These are phyloP conservation scores for Adenanthera pavonina DNA, from an alignment of 306 rosid species.

Conservation along the genomic window DNA sequence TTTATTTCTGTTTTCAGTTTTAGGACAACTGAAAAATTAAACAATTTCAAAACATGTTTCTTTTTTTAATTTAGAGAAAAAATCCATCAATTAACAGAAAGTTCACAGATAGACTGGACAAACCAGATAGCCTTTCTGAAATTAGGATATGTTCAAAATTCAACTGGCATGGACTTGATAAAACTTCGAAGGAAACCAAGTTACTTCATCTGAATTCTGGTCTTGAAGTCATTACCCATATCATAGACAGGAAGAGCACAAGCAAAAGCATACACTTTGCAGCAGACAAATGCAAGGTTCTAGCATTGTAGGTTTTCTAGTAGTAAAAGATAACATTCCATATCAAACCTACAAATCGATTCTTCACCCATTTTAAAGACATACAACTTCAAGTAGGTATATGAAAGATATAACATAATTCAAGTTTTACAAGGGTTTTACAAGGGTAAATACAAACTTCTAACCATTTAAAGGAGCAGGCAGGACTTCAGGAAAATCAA, in stretches of 20 bases:
- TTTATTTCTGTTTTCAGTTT: conserved; percentile 5
- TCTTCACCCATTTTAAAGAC: background rate
- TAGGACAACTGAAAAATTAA: conserved; percentile 20
- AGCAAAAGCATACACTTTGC: conserved; percentile 23
- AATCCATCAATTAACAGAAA: background rate
- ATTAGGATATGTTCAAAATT: background rate
- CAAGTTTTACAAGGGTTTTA: conserved; percentile 15
- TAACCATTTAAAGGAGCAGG: conserved; percentile 94
- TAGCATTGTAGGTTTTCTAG: background rate
- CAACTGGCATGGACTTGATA: background rate
- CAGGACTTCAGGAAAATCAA: conserved; percentile 83
- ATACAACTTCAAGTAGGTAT: conserved; percentile 28
- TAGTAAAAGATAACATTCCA: background rate
- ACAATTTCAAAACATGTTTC: background rate
- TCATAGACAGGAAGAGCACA: conserved; percentile 6
- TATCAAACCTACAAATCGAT: background rate
- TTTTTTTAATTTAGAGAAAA: background rate
- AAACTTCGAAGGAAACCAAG: background rate
- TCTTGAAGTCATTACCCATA: conserved; percentile 25
- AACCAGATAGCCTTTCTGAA: background rate
- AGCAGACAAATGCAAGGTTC: conserved; percentile 29
- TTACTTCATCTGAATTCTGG: conserved; percentile 17
- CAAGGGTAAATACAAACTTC: conserved; percentile 35
- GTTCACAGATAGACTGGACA: background rate
- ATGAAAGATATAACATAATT: conserved; percentile 14